phyloP scores from a whole-genome alignment of 345 rosid genomes.

The Geranium brycei region DNA sequence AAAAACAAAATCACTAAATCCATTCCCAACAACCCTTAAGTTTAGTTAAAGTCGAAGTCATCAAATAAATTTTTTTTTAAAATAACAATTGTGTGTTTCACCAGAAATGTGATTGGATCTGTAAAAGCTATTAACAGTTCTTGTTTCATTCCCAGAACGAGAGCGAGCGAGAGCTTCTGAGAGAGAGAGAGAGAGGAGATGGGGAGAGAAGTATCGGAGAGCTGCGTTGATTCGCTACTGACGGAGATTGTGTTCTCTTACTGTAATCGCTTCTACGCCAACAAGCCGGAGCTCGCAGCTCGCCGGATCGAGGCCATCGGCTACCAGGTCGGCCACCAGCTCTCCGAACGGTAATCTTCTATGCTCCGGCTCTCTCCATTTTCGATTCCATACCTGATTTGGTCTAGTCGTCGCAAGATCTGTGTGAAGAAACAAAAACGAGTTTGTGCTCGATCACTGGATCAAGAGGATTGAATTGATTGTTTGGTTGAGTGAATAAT shows the following conservation, averaged over 20 bases:
- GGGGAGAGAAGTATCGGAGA: constrained; percentile 92
- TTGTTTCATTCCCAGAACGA: too few species aligned
- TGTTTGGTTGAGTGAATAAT: neutral
- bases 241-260: constrained; percentile 83
- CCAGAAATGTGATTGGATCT: too few species aligned
- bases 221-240: constrained; percentile 70
- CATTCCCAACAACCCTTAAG: too few species aligned
- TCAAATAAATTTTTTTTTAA: too few species aligned
- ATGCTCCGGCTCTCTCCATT: too few species aligned
- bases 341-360: constrained; percentile 62
- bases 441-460: neutral
- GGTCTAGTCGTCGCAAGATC: neutral
- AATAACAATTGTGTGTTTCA: too few species aligned
- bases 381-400: neutral
- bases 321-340: constrained; percentile 99
- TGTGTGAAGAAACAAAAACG: neutral
- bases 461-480: neutral
- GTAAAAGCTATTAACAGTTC: too few species aligned
- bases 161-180: neutral
- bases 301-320: constrained; percentile 98
- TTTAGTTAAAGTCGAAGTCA: too few species aligned
- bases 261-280: constrained; percentile 68
- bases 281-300: constrained; percentile 94
- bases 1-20: too few species aligned
- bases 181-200: constrained; percentile 19